These are phyloP conservation scores for Quercus aquifolioides DNA, from an alignment of 306 rosid genomes.

Conservation along the genomic window DNA sequence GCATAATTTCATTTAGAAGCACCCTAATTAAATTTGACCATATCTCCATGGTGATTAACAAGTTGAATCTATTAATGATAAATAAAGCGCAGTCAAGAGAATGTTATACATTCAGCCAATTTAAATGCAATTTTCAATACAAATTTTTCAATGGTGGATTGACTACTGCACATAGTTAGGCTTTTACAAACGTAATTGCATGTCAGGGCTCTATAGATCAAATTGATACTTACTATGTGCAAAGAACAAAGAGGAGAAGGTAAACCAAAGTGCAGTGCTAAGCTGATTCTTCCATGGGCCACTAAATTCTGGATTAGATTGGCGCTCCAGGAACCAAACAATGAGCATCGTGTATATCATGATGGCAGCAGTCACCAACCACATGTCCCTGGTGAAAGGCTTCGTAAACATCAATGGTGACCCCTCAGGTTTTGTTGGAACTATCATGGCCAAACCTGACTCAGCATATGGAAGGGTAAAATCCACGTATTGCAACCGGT, in stretches of 20 bases:
- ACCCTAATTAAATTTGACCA: too few relatives aligned
- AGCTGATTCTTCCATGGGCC: constrained; percentile 56
- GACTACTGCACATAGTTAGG: neutral
- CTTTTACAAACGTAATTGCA: neutral
- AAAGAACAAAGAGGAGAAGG: constrained; percentile 71
- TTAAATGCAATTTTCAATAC: too few relatives aligned
- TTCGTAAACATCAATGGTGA: constrained; percentile 53
- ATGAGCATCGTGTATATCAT: constrained; percentile 54
- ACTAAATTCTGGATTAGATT: constrained; percentile 46
- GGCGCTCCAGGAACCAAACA: constrained; percentile 58
- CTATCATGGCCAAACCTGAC: constrained; percentile 63
- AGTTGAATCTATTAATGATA: too few relatives aligned
- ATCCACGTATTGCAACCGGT: constrained; percentile 48
- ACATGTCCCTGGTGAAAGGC: constrained; percentile 71
- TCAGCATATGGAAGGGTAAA: constrained; percentile 60
- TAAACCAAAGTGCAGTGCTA: constrained; percentile 58
- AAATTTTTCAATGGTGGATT: too few relatives aligned
- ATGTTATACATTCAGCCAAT: too few relatives aligned
- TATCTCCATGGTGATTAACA: neutral
- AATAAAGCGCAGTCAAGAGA: too few relatives aligned
- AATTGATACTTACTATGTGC: constrained; percentile 56
- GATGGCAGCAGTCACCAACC: constrained; percentile 40
- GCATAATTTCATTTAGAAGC: too few relatives aligned
- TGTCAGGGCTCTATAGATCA: neutral
- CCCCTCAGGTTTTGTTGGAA: constrained; percentile 23